These are phyloP conservation scores for Paramecium tetraurelia DNA, from an alignment of 73 alveolate species.

Conservation along the genomic window DNA sequence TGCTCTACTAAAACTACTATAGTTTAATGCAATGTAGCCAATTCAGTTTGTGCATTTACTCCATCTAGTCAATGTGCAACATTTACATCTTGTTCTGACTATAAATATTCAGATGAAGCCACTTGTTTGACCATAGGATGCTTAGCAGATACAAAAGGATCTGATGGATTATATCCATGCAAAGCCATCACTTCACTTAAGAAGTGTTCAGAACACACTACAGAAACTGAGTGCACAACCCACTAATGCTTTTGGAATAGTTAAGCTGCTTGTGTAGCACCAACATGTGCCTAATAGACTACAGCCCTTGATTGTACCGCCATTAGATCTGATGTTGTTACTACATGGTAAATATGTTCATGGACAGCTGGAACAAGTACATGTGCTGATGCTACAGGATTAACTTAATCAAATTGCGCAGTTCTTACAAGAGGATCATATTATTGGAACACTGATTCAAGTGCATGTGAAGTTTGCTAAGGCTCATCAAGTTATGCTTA, in stretches of 20 bases:
- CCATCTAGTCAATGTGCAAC: not conserved
- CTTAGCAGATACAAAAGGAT: not conserved
- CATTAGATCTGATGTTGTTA: not conserved
- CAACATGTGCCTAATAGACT: not conserved
- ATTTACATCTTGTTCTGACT: not conserved
- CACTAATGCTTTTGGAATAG: not conserved
- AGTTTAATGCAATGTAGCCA: not conserved
- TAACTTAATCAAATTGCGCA: not conserved
- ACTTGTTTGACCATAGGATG: not conserved
- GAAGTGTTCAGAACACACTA: not conserved
- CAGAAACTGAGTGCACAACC: not conserved
- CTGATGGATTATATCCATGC: constrained; percentile 12
- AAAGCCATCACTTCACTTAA: not conserved
- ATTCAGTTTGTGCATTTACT: not conserved
- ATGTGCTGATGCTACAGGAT: constrained; percentile 11
- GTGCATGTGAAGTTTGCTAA: not conserved
- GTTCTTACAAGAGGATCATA: not conserved
- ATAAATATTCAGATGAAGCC: not conserved
- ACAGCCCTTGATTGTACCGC: not conserved
- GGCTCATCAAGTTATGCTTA: not conserved
- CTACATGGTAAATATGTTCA: not conserved
- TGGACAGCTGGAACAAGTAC: not conserved
- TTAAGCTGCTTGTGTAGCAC: not conserved
- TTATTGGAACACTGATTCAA: not conserved
- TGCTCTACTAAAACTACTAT: not conserved